phyloP scores from a whole-genome alignment of 345 rosid genomes.

The Salix udensis region DNA sequence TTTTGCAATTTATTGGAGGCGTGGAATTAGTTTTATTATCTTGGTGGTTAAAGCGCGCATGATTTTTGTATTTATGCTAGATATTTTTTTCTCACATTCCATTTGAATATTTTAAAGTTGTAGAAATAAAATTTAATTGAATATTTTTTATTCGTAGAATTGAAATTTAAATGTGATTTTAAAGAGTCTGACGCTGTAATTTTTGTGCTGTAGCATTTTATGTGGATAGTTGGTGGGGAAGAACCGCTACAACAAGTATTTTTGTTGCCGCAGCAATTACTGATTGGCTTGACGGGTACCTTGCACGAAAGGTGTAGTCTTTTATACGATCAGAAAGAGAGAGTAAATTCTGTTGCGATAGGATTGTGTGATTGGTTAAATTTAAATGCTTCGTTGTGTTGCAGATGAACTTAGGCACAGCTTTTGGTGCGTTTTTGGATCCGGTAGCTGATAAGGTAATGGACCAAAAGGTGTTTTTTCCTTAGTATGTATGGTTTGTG shows the following conservation, averaged over 20 bases:
- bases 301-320: constrained; percentile 76
- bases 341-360: background rate
- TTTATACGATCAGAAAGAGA: background rate
- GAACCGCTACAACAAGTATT: constrained; percentile 81
- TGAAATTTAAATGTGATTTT: background rate
- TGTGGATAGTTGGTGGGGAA: constrained; percentile 87
- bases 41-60: background rate
- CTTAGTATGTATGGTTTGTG: background rate
- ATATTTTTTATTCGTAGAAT: background rate
- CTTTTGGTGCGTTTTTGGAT: constrained; percentile 98
- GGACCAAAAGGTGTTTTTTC: background rate
- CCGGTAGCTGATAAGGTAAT: constrained; percentile 97
- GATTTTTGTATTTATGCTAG: background rate
- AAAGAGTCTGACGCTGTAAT: background rate
- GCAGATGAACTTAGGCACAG: constrained; percentile 83
- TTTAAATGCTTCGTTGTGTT: constrained; percentile 7
- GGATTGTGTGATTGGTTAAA: background rate
- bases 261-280: constrained; percentile 93
- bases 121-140: background rate
- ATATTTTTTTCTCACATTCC: background rate
- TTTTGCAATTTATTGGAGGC: background rate
- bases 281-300: constrained; percentile 98
- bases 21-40: background rate
- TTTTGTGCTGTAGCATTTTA: constrained; percentile 62
- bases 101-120: background rate